Conservation (phyloP, 2,329 filamentous ascomycete species). For the Ceratocystis diversiconidia region DNA sequence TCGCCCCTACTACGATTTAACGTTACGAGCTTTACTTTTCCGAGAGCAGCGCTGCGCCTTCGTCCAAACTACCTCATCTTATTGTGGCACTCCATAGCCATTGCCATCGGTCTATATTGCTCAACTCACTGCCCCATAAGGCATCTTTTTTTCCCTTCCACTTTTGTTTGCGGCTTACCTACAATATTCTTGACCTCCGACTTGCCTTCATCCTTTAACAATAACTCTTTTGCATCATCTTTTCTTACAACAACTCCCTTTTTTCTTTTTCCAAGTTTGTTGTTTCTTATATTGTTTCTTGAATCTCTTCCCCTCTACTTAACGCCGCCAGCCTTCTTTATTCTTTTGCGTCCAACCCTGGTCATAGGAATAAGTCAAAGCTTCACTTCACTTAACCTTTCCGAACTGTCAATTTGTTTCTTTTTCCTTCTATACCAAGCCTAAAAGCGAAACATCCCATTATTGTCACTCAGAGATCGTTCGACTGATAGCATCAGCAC, state of each 20-base stretch:
- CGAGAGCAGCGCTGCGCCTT: conserved; percentile 7
- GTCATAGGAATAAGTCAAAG: conserved; percentile 8
- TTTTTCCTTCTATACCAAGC: conserved; percentile 3
- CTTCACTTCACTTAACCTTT: conserved; percentile 1
- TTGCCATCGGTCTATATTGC: conserved; percentile 8
- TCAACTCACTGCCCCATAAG: conserved; percentile 8
- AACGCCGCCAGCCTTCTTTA: conserved; percentile 1
- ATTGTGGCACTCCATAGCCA: conserved; percentile 4
- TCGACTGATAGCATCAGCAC: not conserved
- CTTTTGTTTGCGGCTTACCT: not conserved
- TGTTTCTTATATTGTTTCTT: not conserved
- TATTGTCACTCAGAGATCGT: not conserved
- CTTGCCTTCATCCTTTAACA: not conserved
- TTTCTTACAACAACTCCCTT: not conserved
- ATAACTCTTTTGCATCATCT: not conserved
- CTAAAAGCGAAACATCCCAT: conserved; percentile 1
- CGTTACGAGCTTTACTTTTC: conserved; percentile 6
- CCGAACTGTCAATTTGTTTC: conserved; percentile 1
- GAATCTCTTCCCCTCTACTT: not conserved
- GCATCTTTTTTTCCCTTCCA: not conserved
- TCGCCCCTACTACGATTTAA: conserved; percentile 6
- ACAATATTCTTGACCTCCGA: not conserved
- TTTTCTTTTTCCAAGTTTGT: not conserved
- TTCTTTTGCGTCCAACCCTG: not conserved
- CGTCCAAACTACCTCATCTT: conserved; percentile 9